Base-by-base conservation (phyloP, 371 early-diverging fungal species). In the Lichtheimia ramosa region DNA sequence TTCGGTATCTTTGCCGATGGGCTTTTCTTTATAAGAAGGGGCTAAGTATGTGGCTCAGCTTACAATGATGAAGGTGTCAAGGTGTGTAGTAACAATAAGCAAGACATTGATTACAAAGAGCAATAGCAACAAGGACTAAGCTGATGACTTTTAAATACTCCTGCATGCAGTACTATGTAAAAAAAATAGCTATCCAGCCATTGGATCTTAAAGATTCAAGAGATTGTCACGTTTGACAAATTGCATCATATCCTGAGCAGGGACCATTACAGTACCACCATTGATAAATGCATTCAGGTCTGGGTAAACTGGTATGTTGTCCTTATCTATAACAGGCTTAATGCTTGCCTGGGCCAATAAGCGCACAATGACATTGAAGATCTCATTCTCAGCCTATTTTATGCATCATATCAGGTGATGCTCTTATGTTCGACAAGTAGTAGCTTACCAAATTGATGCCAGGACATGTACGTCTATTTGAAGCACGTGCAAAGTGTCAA, bases 191-290 rank as follows among this genome's bases (percentile, higher is more conserved):
- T 5, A 8, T 1, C 8, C 10, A 34, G 5, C 8, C 1, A 8
- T 8, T 1, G 10, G 34, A 34, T 34, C 8, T 34, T 8, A 34
- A 10, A 34, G 34, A 12, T 50, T n/a, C 12, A 62, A 34, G 39
- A 48, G n/a, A 57, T 62, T 57, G 2, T 8, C 23, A 28, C 63
- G 56, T 34, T 51, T 43, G 39, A 43, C 43, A 27, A 62, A 27
- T 14, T 56, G 58, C 14, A 63, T 49, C 7, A n/a, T 34, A 21
- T 20, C 40, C 6, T 52, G 18, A 5, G 14, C 40, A 18, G 52
- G 52, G 4, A 27, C 8, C 20, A 27, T 52, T 3, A 52, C 52
- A 5, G 27, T 39, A 39, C 52, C 52, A 16, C 23, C 52, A 52
- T 52, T 25, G 34, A 25, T 28, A 16, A 52, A 25, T 7, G 3